Evolutionary conservation across 169 alveolate genomes (phyloP).

Genomic region (Plasmodium gonderi): DNA sequence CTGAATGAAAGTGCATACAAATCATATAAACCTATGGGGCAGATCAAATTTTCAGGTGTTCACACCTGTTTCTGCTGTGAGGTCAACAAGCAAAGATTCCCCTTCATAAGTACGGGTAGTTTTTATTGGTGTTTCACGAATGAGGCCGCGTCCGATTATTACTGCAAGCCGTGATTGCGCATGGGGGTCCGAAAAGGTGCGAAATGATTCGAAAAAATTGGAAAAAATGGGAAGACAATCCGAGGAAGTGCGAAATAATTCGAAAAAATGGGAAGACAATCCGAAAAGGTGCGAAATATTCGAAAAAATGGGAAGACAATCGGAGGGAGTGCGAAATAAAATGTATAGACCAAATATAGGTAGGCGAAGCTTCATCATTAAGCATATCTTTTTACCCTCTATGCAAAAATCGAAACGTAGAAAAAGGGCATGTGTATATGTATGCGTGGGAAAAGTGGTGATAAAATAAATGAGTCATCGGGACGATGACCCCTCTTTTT

Average conservation of each 20-base stretch:
- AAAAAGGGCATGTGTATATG: too few species aligned
- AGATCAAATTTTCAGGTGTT: slow-evolving; percentile 77
- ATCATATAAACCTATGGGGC: slow-evolving; percentile 80
- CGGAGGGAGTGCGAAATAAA: background rate
- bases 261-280: background rate
- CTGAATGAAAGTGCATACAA: slow-evolving; percentile 73
- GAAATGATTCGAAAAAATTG: too few species aligned
- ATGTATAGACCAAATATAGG: too few species aligned
- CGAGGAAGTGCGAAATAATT: background rate
- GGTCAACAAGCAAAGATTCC: slow-evolving; percentile 26
- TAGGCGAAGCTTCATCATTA: too few species aligned
- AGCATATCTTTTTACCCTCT: too few species aligned
- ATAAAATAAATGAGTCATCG: too few species aligned
- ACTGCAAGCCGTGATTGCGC: background rate
- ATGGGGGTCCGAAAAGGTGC: background rate
- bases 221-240: background rate
- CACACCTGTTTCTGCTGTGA: slow-evolving; percentile 81
- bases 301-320: background rate
- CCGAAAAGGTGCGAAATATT: background rate
- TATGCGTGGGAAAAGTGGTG: too few species aligned
- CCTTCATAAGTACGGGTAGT: background rate
- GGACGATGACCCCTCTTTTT: too few species aligned
- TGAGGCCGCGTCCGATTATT: slow-evolving; percentile 30
- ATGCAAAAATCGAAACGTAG: too few species aligned
- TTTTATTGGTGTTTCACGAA: slow-evolving; percentile 49